A percentile compares a stretch with the other conserved stretches of the same genome.
phyloP scores from a whole-genome alignment of 371 early-diverging fungal species.

The Rhizopus sp. region DNA sequence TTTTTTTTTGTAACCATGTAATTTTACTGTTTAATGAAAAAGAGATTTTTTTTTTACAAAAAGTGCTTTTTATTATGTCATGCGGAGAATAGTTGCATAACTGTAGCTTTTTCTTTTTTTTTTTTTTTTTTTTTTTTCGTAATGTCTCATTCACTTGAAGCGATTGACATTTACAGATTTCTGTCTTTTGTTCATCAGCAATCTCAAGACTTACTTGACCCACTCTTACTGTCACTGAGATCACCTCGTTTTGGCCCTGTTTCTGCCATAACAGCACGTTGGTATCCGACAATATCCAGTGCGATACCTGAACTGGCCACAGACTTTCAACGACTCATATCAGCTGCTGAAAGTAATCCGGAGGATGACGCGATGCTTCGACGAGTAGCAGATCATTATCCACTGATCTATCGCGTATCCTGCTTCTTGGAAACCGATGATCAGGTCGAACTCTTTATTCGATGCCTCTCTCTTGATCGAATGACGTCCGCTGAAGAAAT shows the following conservation, averaged over 20 bases:
- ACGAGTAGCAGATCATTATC: constrained; percentile 17
- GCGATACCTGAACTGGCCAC: constrained; percentile 3
- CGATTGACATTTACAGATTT: constrained; percentile 21
- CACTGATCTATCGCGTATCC: constrained; percentile 22
- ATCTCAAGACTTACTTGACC: constrained; percentile 7
- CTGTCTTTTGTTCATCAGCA: constrained; percentile 12
- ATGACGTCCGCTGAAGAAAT: constrained; percentile 17
- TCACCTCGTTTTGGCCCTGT: constrained; percentile 20
- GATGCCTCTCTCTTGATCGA: constrained; percentile 23
- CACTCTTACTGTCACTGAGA: constrained; percentile 10
- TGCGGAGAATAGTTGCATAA: not conserved
- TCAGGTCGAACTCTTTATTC: constrained; percentile 22
- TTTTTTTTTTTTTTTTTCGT: constrained; percentile 7
- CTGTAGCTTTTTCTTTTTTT: not conserved
- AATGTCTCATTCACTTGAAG: constrained; percentile 21
- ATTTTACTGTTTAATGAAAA: no score
- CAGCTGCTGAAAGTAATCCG: constrained; percentile 2
- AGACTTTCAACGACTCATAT: constrained; percentile 13
- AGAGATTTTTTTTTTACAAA: no score
- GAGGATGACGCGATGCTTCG: constrained; percentile 13
- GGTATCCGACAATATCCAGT: constrained; percentile 8
- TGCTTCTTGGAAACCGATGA: constrained; percentile 24
- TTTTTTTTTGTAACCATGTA: no score
- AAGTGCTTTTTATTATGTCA: not conserved
- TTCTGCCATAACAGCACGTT: constrained; percentile 7